A percentile compares a stretch with the other conserved stretches of the same genome.
Evolutionary conservation across 768 basidiomycete species (phyloP).

Genomic region (Suillus subluteus): DNA sequence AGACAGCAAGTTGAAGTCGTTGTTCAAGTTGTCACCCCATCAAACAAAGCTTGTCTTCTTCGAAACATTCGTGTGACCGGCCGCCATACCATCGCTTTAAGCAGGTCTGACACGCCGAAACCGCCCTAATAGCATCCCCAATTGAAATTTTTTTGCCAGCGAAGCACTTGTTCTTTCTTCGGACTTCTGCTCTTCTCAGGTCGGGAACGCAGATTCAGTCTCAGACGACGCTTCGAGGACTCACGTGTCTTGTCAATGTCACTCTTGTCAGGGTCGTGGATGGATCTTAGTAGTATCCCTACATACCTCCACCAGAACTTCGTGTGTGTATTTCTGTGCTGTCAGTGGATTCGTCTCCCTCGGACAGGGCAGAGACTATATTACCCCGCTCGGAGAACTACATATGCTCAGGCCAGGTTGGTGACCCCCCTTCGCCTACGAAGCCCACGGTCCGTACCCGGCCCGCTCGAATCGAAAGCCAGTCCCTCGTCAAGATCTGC

Average conservation of each 20-base stretch:
- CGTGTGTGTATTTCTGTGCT: background rate
- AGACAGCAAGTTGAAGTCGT: background rate
- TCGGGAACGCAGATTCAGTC: conserved; percentile 4
- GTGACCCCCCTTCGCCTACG: background rate
- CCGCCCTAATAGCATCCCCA: conserved; percentile 1
- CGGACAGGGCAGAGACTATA: background rate
- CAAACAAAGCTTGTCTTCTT: background rate
- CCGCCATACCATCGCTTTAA: conserved; percentile 1
- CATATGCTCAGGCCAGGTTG: background rate
- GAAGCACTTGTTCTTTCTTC: background rate
- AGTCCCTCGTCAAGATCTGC: conserved; percentile 5
- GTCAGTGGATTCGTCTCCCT: background rate
- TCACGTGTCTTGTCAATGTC: conserved; percentile 6
- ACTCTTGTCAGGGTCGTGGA: conserved; percentile 1
- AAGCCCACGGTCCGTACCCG: background rate
- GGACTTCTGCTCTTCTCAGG: background rate
- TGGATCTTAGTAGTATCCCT: background rate
- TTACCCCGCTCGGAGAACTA: background rate
- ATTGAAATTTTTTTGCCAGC: conserved; percentile 3
- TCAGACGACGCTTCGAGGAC: background rate
- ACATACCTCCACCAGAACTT: background rate
- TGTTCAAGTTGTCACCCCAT: background rate
- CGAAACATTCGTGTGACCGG: conserved; percentile 2
- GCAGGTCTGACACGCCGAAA: background rate
- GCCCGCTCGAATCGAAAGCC: background rate